These are phyloP conservation scores for Yamadazyma dendronema DNA, from an alignment of 1,139 yeast genomes.

Conservation along the genomic window DNA sequence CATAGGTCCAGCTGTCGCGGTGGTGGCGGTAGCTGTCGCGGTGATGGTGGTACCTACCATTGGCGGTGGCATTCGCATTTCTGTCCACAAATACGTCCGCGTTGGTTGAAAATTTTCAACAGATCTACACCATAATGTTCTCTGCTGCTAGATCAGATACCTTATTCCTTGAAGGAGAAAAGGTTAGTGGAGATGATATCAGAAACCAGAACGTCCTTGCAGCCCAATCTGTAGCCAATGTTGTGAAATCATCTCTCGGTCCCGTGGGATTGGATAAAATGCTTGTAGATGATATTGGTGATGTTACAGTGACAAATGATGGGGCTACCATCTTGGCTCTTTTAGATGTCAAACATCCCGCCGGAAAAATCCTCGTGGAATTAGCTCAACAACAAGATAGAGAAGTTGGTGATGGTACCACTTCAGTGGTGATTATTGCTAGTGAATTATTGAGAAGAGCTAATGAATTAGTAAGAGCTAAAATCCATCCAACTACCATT, in stretches of 20 bases:
- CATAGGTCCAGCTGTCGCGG: too few species aligned
- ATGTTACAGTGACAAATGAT: constrained; percentile 97
- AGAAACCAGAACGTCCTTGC: constrained; percentile 96
- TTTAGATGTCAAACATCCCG: constrained; percentile 97
- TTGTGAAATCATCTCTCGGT: constrained; percentile 93
- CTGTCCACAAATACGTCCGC: too few species aligned
- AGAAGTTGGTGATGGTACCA: constrained; percentile 98
- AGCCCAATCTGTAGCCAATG: constrained; percentile 95
- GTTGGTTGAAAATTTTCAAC: constrained; percentile 2
- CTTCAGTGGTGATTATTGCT: constrained; percentile 95
- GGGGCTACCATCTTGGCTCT: constrained; percentile 94
- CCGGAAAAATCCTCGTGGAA: constrained; percentile 95
- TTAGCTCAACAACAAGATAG: constrained; percentile 98
- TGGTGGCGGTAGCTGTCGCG: too few species aligned
- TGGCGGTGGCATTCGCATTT: too few species aligned
- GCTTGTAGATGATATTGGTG: constrained; percentile 99
- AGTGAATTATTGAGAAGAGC: constrained; percentile 91
- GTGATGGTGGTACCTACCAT: too few species aligned
- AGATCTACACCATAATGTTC: constrained; percentile 29
- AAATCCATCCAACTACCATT: constrained; percentile 96
- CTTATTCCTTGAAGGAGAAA: constrained; percentile 92
- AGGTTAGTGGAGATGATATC: constrained; percentile 92
- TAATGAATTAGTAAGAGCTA: constrained; percentile 87
- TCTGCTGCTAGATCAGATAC: constrained; percentile 85
- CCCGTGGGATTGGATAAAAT: constrained; percentile 98